These are phyloP conservation scores for Elymus sibiricus DNA, from an alignment of 176 grass and related monocot species.

Conservation along the genomic window DNA sequence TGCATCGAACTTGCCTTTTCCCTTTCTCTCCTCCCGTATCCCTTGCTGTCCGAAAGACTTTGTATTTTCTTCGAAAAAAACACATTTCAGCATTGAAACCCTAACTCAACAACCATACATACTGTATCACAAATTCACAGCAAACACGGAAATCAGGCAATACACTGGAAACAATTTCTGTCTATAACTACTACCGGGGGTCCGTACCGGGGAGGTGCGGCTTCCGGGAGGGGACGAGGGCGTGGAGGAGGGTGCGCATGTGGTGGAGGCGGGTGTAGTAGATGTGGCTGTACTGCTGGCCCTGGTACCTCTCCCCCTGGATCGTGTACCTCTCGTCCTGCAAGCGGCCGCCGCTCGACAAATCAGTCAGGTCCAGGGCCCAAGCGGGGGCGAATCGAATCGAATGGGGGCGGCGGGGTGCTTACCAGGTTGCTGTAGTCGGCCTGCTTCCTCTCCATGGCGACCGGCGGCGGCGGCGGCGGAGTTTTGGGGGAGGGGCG, in stretches of 20 bases:
- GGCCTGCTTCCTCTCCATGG: conserved; percentile 81
- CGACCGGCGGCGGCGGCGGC: conserved; percentile 29
- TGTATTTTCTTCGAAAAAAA: too few species aligned
- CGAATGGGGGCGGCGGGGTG: not conserved
- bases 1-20: too few species aligned
- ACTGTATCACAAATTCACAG: not conserved
- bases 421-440: conserved; percentile 66
- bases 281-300: conserved; percentile 97
- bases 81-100: too few species aligned
- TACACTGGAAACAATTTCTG: not conserved
- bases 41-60: too few species aligned
- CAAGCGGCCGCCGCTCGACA: not conserved
- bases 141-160: not conserved
- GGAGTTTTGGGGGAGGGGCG: not conserved
- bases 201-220: conserved; percentile 56
- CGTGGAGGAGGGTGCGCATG: conserved; percentile 70
- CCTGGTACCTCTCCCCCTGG: conserved; percentile 86
- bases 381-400: not conserved
- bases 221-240: conserved; percentile 74
- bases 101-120: not conserved
- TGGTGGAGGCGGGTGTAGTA: conserved; percentile 91
- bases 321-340: conserved; percentile 89
- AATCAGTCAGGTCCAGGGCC: not conserved
- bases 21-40: too few species aligned
- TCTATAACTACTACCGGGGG: not conserved